A percentile compares a stretch with the other conserved stretches of the same genome.
phyloP scores from a whole-genome alignment of 768 basidiomycete genomes.

The Boletus rex-veris region DNA sequence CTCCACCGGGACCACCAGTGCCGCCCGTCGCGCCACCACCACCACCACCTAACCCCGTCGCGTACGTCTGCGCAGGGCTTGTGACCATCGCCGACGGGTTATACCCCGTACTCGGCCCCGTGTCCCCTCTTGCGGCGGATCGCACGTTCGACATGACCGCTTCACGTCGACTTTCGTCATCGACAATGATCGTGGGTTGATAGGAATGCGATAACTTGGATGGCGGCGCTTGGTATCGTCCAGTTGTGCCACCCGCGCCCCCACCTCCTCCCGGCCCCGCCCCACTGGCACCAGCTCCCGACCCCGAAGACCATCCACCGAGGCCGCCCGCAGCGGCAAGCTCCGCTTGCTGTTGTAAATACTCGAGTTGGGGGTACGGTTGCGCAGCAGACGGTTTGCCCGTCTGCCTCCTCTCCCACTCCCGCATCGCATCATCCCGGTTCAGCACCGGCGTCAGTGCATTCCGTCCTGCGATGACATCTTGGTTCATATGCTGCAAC shows the following conservation, averaged over 20 bases:
- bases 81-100: conserved; percentile 53
- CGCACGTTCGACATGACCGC: conserved; percentile 81
- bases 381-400: conserved; percentile 69
- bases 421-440: conserved; percentile 89
- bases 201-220: conserved; percentile 34
- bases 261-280: conserved; percentile 30
- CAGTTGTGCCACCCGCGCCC: conserved; percentile 10
- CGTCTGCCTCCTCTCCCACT: conserved; percentile 90
- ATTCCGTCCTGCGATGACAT: conserved; percentile 66
- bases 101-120: conserved; percentile 40
- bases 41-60: conserved; percentile 30
- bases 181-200: conserved; percentile 59
- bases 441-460: conserved; percentile 92
- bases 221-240: conserved; percentile 46
- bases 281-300: conserved; percentile 9
- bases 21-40: neutral
- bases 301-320: conserved; percentile 47
- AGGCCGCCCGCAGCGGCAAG: conserved; percentile 63
- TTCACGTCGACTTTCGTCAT: conserved; percentile 70
- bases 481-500: conserved; percentile 85
- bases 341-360: conserved; percentile 90
- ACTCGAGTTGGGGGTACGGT: conserved; percentile 88
- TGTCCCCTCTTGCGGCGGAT: conserved; percentile 53
- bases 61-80: conserved; percentile 73
- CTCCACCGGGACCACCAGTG: neutral